Evolutionary conservation across 176 grass and related monocot genomes (phyloP).

Genomic region (Oryza brachyantha): DNA sequence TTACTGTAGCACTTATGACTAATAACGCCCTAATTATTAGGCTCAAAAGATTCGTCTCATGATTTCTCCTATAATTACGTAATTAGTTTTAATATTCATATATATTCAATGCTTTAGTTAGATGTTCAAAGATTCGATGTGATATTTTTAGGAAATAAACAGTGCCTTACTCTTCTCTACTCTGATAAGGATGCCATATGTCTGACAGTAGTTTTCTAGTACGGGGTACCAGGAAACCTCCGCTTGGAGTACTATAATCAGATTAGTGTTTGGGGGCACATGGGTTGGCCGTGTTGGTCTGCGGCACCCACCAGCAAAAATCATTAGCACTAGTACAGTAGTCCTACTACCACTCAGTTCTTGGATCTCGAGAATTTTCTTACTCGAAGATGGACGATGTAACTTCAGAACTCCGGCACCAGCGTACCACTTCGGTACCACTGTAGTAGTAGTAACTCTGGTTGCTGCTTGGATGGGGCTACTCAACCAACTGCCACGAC

Average conservation of each 20-base stretch:
- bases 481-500: neutral
- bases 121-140: no score
- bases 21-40: no score
- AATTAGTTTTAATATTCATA: no score
- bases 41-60: no score
- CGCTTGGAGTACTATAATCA: neutral
- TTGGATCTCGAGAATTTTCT: neutral
- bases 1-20: no score
- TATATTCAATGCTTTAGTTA: no score
- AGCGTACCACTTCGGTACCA: neutral
- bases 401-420: neutral
- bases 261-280: neutral
- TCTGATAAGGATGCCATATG: neutral
- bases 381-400: neutral
- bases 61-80: no score
- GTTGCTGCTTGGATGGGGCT: neutral
- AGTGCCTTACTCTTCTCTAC: neutral
- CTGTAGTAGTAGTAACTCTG: neutral
- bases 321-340: no score
- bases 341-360: neutral
- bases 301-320: constrained; percentile 16
- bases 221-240: neutral
- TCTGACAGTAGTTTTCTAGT: neutral
- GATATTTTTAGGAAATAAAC: no score
- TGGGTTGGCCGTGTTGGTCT: constrained; percentile 17